These are phyloP conservation scores for Nemania serpens DNA, from an alignment of 2,329 filamentous ascomycete genomes.

Conservation along the genomic window DNA sequence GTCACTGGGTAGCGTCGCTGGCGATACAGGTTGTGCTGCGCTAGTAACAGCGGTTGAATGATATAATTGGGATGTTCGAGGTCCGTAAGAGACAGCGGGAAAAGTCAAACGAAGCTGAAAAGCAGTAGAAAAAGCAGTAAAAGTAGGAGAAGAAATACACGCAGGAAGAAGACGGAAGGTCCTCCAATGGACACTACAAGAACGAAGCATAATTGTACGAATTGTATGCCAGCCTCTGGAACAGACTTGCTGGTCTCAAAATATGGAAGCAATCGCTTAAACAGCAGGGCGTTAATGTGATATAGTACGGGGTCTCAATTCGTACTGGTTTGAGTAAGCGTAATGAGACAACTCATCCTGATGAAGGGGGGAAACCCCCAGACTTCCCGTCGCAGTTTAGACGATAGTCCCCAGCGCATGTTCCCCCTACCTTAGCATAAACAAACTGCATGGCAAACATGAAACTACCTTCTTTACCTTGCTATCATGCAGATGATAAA, in stretches of 20 bases:
- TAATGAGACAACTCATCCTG: too few relatives aligned
- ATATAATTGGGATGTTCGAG: constrained; percentile 10
- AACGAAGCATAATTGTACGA: constrained; percentile 14
- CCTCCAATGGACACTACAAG: constrained; percentile 6
- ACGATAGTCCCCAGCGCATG: too few relatives aligned
- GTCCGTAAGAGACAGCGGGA: constrained; percentile 2
- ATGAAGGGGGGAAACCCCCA: too few relatives aligned
- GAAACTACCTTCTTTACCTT: too few relatives aligned
- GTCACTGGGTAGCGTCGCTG: background rate
- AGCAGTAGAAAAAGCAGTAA: constrained; percentile 5
- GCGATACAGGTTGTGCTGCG: constrained; percentile 1
- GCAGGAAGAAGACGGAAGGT: constrained; percentile 1
- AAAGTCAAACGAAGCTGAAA: constrained; percentile 1
- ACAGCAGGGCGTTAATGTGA: background rate
- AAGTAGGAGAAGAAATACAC: constrained; percentile 8
- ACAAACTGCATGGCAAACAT: too few relatives aligned
- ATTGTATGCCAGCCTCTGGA: constrained; percentile 6
- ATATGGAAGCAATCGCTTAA: background rate
- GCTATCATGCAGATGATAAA: too few relatives aligned
- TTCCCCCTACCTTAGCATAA: too few relatives aligned
- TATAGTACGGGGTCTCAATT: too few relatives aligned
- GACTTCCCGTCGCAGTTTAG: too few relatives aligned
- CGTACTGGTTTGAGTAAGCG: too few relatives aligned
- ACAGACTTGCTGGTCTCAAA: background rate
- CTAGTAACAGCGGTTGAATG: constrained; percentile 4